Conservation (phyloP, 257 asterid genomes). For the Solanum okadae region DNA sequence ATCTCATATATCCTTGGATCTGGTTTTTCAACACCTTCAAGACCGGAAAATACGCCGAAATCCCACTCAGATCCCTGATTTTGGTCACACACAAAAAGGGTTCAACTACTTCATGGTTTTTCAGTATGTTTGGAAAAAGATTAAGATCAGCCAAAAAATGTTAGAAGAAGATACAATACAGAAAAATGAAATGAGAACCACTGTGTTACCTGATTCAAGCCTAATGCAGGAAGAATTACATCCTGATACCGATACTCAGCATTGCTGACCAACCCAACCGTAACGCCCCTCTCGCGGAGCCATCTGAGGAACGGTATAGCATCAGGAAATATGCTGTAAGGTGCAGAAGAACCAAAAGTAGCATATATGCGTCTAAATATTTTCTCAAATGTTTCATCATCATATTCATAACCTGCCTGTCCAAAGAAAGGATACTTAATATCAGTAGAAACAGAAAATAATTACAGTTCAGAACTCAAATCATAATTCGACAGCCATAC, state of each 20-base stretch:
- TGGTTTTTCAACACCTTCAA: conserved; percentile 92
- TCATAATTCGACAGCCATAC: not conserved
- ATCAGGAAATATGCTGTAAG: conserved; percentile 69
- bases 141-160: not conserved
- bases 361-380: conserved; percentile 77
- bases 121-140: not conserved
- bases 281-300: conserved; percentile 59
- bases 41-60: conserved; percentile 92
- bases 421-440: conserved; percentile 1
- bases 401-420: conserved; percentile 96
- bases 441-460: not conserved
- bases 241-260: conserved; percentile 87
- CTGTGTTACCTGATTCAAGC: conserved; percentile 56
- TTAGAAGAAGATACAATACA: not conserved
- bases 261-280: conserved; percentile 84
- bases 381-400: conserved; percentile 87
- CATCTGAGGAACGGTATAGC: conserved; percentile 80
- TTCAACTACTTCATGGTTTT: not conserved
- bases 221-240: conserved; percentile 93
- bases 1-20: conserved; percentile 65
- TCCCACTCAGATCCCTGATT: conserved; percentile 96
- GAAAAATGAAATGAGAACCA: not conserved
- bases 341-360: conserved; percentile 95
- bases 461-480: not conserved
- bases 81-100: not conserved